phyloP scores from a whole-genome alignment of 1,284 basidiomycete genomes.

The Rhodotorula sp. region DNA sequence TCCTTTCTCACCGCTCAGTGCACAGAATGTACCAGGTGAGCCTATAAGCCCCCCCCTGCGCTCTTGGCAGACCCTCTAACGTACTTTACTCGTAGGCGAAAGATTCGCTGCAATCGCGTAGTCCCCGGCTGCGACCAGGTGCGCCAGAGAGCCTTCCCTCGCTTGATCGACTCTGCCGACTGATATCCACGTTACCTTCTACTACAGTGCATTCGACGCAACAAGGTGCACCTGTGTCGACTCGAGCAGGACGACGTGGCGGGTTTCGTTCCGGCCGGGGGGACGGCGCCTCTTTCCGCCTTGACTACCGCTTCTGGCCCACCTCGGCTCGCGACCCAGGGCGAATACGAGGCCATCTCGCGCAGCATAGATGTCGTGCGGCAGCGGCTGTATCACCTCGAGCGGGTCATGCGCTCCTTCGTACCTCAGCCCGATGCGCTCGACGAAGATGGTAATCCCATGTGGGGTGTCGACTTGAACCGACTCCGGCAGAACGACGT shows the following conservation, averaged over 20 bases:
- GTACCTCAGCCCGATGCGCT: slow-evolving; percentile 14
- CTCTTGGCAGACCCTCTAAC: not conserved
- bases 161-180: too few species aligned
- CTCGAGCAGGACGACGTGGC: slow-evolving; percentile 8
- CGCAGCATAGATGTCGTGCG: slow-evolving; percentile 22
- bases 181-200: not conserved
- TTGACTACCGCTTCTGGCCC: not conserved
- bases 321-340: slow-evolving; percentile 9
- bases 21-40: slow-evolving; percentile 31
- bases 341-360: slow-evolving; percentile 31
- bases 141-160: too few species aligned
- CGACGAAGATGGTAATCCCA: slow-evolving; percentile 14
- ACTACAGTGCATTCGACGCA: slow-evolving; percentile 30
- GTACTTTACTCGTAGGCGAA: slow-evolving; percentile 6
- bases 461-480: slow-evolving; percentile 22
- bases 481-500: not conserved
- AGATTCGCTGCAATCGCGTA: slow-evolving; percentile 35
- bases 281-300: not conserved
- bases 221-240: slow-evolving; percentile 22
- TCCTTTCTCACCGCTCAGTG: slow-evolving; percentile 3
- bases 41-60: too few species aligned
- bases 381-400: slow-evolving; percentile 30
- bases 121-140: slow-evolving; percentile 22
- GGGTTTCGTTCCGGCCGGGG: not conserved
- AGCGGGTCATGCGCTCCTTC: slow-evolving; percentile 25